A percentile compares a stretch with the other conserved stretches of the same genome.
phyloP scores from a whole-genome alignment of 2,329 filamentous ascomycete genomes.

The Scedosporium apiospermum region DNA sequence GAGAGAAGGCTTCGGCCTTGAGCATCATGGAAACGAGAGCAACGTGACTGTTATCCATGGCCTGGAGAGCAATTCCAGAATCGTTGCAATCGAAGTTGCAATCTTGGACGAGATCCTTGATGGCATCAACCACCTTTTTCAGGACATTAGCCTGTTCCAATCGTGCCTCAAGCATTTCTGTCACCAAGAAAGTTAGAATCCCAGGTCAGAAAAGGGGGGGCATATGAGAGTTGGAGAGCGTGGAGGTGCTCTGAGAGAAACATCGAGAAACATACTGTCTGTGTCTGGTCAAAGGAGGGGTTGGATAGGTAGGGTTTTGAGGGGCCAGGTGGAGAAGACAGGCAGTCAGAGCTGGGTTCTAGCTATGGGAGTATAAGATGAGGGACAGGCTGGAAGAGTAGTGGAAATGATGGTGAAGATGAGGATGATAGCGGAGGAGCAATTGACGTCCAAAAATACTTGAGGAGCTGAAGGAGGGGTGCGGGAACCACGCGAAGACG shows the following conservation, averaged over 20 bases:
- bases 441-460: background rate
- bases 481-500: conserved; percentile 2
- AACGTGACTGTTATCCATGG: conserved; percentile 99
- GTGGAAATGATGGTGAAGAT: background rate
- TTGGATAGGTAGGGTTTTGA: background rate
- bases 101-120: conserved; percentile 98
- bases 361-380: background rate
- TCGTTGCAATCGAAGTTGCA: conserved; percentile 99
- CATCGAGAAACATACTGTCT: background rate
- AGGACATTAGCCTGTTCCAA: conserved; percentile 87
- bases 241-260: conserved; percentile 22
- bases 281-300: background rate
- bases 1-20: conserved; percentile 87
- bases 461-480: conserved; percentile 2
- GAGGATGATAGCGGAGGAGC: too few species aligned
- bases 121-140: conserved; percentile 98
- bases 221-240: background rate
- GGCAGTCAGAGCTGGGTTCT: background rate
- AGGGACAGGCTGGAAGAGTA: background rate
- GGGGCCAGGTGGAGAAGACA: background rate
- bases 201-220: background rate
- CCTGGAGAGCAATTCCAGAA: conserved; percentile 92
- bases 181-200: conserved; percentile 5
- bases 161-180: conserved; percentile 87
- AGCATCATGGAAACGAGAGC: conserved; percentile 98